Percentiles rank a stretch among this genome's conserved stretches.
These are phyloP conservation scores for Quercus bicolor DNA, from an alignment of 306 rosid species.

Conservation along the genomic window DNA sequence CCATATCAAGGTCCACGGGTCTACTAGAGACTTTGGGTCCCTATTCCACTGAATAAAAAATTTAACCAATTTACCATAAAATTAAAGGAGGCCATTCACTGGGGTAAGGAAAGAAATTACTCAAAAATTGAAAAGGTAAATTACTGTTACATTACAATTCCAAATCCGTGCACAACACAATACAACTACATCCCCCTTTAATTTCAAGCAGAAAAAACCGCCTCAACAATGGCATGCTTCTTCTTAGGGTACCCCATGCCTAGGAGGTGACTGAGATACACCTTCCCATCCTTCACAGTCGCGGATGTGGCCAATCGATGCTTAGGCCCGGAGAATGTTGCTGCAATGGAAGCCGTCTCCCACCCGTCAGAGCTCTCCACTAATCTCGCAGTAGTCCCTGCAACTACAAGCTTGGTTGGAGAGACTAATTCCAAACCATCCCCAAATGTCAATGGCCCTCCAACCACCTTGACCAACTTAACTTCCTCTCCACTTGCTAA, in stretches of 20 bases:
- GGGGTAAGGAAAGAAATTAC: background rate
- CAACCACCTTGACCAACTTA: conserved; percentile 40
- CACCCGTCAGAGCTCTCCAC: conserved; percentile 91
- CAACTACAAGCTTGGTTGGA: conserved; percentile 73
- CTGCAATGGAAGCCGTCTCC: conserved; percentile 66
- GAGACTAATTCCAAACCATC: conserved; percentile 79
- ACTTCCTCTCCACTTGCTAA: conserved; percentile 62
- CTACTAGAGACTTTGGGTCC: background rate
- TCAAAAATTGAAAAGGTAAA: background rate
- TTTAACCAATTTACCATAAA: too few species aligned
- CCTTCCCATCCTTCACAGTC: conserved; percentile 80
- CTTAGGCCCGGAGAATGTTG: conserved; percentile 56
- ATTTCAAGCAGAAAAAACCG: conserved; percentile 47
- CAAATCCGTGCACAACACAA: background rate
- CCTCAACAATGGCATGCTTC: conserved; percentile 84
- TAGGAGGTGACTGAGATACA: conserved; percentile 62
- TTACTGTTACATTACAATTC: background rate
- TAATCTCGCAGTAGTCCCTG: conserved; percentile 75
- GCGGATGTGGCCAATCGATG: conserved; percentile 85
- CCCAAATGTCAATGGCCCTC: conserved; percentile 63
- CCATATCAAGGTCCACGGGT: too few species aligned
- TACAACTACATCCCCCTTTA: background rate
- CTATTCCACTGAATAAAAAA: background rate
- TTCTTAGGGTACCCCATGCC: conserved; percentile 83
- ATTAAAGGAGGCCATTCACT: too few species aligned